Percentiles rank a stretch among this genome's conserved stretches.
Evolutionary conservation across 805 yeast species (phyloP).

Genomic region (Candida andamanensis): DNA sequence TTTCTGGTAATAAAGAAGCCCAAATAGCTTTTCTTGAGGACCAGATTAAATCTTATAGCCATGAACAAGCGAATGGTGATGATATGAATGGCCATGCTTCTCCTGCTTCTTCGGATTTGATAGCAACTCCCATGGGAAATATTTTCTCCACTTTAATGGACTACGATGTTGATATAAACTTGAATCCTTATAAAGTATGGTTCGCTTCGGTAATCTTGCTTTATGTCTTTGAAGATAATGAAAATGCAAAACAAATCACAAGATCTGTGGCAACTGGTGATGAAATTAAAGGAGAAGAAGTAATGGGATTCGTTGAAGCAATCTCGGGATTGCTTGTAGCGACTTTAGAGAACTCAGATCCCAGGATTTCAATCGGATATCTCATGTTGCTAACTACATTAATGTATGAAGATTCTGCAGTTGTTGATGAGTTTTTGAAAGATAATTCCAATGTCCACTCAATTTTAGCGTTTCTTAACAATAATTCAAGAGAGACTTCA

Average conservation of each 20-base stretch:
- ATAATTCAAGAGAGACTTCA: conserved; percentile 43
- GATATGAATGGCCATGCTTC: conserved; percentile 1
- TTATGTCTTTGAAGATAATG: conserved; percentile 53
- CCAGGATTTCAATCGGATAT: conserved; percentile 74
- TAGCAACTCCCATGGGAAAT: conserved; percentile 45
- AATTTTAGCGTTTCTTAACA: conserved; percentile 56
- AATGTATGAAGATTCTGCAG: conserved; percentile 71
- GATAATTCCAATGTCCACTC: conserved; percentile 66
- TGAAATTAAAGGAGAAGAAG: conserved; percentile 62
- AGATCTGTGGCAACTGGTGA: conserved; percentile 52
- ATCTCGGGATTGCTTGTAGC: conserved; percentile 69
- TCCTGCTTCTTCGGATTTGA: neutral
- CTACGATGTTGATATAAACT: conserved; percentile 54
- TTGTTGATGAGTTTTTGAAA: conserved; percentile 68
- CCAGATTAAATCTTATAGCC: conserved; percentile 47
- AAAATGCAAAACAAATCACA: conserved; percentile 45
- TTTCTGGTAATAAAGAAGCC: conserved; percentile 57
- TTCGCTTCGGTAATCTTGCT: conserved; percentile 68
- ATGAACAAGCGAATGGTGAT: conserved; percentile 9
- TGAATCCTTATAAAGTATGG: conserved; percentile 88
- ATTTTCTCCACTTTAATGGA: conserved; percentile 68
- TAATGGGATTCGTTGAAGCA: conserved; percentile 65
- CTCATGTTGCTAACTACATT: conserved; percentile 68
- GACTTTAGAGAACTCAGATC: conserved; percentile 56
- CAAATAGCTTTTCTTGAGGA: conserved; percentile 59